Base-by-base conservation (phyloP, 176 grass and related monocot genomes). In the Oryza glumipatula region DNA sequence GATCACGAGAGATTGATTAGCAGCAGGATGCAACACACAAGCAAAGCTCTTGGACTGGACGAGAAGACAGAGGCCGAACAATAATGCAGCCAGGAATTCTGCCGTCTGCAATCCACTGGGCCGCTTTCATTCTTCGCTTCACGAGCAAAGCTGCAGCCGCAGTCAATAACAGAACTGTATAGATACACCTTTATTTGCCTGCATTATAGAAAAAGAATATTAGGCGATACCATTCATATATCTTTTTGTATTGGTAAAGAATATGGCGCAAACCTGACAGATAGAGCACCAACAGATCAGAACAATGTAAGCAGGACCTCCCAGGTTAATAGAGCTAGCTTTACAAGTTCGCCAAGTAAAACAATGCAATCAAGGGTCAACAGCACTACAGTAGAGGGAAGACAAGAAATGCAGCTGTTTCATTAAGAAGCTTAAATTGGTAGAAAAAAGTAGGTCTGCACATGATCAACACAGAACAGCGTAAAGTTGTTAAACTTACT, bases 401-500 rank as follows among this genome's bases (percentile, higher is more conserved):
- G 28, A 21, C 3, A 23, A 63, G 35, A 26, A 70, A 46, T 80
- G 14, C 28, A 19, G 38, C 81, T 79, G 75, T 69, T 74, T 28
- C n/a, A 70, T 76, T 84, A 76, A 15, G 11, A 17, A 41, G 23
- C 46, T 83, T 19, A 58, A n/a, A n/a, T 49, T 49, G 69, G 79
- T 69, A 65, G 22, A 68, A 47, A 17, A 77, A 56, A 11, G 67
- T 45, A 44, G 43, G 26, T 17, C 66, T 74, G 60, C 33, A 47
- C 17, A 45, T 70, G 73, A 65, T 86, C 44, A 41, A 32, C 51
- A 47, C 45, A 35, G 35, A 90, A 82, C 69, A 19, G 21, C 67
- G 73, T 81, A 63, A 92, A 77, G 54, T 72, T 67, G 73, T 84
- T 68, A 90, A 77, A 38, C 80, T 61, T 72, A 77, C 70, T 73